Evolutionary conservation across 441 rosid species (phyloP), one percentile per base, ranked within the genome.

Genomic region (Macaranga tanarius): DNA sequence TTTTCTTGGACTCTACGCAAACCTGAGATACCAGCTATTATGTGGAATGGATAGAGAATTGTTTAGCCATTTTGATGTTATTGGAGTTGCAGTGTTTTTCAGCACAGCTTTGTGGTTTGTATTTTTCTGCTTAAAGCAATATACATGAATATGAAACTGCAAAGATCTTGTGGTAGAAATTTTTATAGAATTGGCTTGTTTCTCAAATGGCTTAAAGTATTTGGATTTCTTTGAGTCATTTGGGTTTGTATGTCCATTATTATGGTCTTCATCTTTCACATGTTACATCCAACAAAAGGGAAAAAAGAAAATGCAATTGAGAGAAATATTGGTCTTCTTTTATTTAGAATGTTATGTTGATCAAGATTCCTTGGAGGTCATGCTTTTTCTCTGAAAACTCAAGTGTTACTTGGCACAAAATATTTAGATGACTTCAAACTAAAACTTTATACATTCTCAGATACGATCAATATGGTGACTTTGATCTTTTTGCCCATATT

Each of bases 1-100:
- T 73, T 95, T 92, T 76, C 96, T 95, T 23, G 99, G 99, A 69
- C 78, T 95, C 65, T 89, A 90, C 71, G 95, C 95, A 11, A 95
- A 95, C 85, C 55, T 88, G 84, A 88, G 99, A 77, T 90, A 90
- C 76, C 99, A 95, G 80, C 85, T 95, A 52, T 73, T 91, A 62
- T 91, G 87, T 70, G 97, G 98, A 70, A 80, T 90, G 79, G 99
- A 95, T 76, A 84, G 88, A 84, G 80, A 86, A 52, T 70, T 90
- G 83, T 67, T 81, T 52, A 90, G 73, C 82, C 92, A 90, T 84
- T 95, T 95, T 79, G 99, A 95, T 81, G 99, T 90, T 79, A 91
- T 95, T 65, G 98, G 99, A 71, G 95, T 95, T n/a, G n/a, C n/a
- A n/a, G n/a, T n/a, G n/a, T n/a, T n/a, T n/a, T n/a, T n/a, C n/a